Base-by-base conservation (phyloP, 305 asterid genomes). In the Striga hermonthica region DNA sequence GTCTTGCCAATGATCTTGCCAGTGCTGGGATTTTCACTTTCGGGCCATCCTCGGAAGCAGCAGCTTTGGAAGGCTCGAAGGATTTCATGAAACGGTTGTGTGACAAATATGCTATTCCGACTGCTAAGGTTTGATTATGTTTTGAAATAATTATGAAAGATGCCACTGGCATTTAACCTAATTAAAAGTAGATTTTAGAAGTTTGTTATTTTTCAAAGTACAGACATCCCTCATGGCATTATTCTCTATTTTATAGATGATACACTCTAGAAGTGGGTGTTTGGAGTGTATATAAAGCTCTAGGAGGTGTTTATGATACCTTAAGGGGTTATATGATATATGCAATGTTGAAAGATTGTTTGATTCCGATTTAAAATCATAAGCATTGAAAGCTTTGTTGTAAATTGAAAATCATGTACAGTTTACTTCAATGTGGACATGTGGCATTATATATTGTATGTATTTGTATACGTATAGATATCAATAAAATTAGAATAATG, bases 21-120 rank as follows among this genome's bases (percentile, higher is more conserved):
- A 76, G 81, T 82, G 94, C 81, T 12, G 96, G 98, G 65, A 84
- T 93, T 72, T 92, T 79, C 60, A 79, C 96, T 55, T 93, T 93
- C 69, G 97, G 98, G 64, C 98, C 96, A 50, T 90, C 98, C 49
- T 84, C 97, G 0, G 95, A 93, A 84, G 98, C 98, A 54, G 95
- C 99, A 76, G 96, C 95, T 36, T 78, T 93, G 71, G 99, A 93
- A 82, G 97, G 95, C 69, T 93, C 99, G 0, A 93, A 93, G 82
- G 86, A 85, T 72, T 90, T 93, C 57, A 93, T 93, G 99, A 93
- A 93, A 83, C 81, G 75, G 6, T 79, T 93, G 69, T 93, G 99
- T 54, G 92, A 88, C 75, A 93, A 88, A 83, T 93, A 90, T 72
- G 87, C 74, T 57, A 90, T 93, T 75, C 99, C 99, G 14, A 93